phyloP scores from a whole-genome alignment of 2,329 filamentous ascomycete genomes.

The Aspergillus aculeatus region DNA sequence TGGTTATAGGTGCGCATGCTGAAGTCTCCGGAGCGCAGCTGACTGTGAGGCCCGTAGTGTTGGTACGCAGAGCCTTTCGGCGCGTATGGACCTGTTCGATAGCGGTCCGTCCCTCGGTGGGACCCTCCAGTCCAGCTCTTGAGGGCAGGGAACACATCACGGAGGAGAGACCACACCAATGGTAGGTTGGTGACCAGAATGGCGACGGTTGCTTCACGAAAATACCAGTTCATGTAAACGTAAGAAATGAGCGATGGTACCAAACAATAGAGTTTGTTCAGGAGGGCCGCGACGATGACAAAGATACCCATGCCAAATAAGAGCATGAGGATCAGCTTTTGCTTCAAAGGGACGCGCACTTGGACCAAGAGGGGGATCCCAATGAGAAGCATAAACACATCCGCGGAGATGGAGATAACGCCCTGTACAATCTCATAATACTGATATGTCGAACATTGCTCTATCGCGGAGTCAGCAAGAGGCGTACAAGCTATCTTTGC shows the following conservation, averaged over 20 bases:
- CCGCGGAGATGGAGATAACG: constrained; percentile 47
- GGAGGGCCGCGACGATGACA: constrained; percentile 49
- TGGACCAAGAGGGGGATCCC: constrained; percentile 44
- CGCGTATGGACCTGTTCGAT: constrained; percentile 34
- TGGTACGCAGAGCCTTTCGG: constrained; percentile 28
- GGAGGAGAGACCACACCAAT: constrained; percentile 52
- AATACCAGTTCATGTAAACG: constrained; percentile 50
- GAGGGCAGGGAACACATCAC: constrained; percentile 48
- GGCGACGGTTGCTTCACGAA: constrained; percentile 46
- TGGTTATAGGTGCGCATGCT: constrained; percentile 32
- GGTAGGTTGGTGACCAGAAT: constrained; percentile 53
- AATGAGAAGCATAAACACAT: constrained; percentile 45
- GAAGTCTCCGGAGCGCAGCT: constrained; percentile 29
- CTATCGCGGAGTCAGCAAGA: constrained; percentile 17
- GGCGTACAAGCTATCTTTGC: neutral
- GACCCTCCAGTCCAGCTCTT: constrained; percentile 43
- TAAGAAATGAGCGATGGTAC: constrained; percentile 43
- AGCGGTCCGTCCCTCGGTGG: constrained; percentile 33
- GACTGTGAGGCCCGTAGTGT: constrained; percentile 30
- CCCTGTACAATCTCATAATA: constrained; percentile 48
- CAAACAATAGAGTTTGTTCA: constrained; percentile 52
- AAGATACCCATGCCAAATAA: constrained; percentile 49
- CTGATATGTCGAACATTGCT: constrained; percentile 46
- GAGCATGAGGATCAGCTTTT: constrained; percentile 44
- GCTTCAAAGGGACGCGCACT: constrained; percentile 41